Evolutionary conservation across 352 stramenopile genomes (phyloP).

Genomic region (Pythium insidiosum): DNA sequence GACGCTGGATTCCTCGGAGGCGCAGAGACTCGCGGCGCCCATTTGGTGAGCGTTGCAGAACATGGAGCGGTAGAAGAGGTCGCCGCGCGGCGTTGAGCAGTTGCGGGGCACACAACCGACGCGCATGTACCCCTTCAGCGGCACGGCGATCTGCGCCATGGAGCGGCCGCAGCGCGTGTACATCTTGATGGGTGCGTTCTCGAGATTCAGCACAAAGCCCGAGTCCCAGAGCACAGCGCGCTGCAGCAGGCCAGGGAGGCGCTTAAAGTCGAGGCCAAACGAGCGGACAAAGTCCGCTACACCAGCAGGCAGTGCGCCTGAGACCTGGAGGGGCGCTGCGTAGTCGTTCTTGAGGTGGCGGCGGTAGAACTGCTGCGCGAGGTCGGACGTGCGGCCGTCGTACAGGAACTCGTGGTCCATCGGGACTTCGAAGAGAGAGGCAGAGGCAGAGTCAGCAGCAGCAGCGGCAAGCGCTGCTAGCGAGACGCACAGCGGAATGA

Average conservation of each 20-base stretch:
- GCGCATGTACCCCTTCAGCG: slow-evolving; percentile 11
- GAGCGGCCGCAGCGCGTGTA: slow-evolving; percentile 10
- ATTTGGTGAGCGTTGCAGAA: slow-evolving; percentile 20
- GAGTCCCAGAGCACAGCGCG: slow-evolving; percentile 14
- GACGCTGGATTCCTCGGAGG: slow-evolving; percentile 22
- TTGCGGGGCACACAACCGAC: slow-evolving; percentile 15
- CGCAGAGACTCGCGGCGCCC: slow-evolving; percentile 8
- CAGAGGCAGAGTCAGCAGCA: not conserved
- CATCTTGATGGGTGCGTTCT: slow-evolving; percentile 8
- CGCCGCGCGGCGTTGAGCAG: slow-evolving; percentile 19
- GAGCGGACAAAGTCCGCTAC: slow-evolving; percentile 3
- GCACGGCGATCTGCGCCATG: slow-evolving; percentile 16
- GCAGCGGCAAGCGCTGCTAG: not conserved
- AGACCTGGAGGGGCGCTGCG: slow-evolving; percentile 3
- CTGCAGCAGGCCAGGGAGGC: slow-evolving; percentile 15
- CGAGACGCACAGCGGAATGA: too few species aligned
- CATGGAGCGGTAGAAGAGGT: slow-evolving; percentile 14
- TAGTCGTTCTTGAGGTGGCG: slow-evolving; percentile 14
- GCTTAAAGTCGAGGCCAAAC: slow-evolving; percentile 6
- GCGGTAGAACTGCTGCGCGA: slow-evolving; percentile 19
- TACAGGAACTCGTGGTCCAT: slow-evolving; percentile 17
- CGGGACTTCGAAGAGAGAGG: too few species aligned
- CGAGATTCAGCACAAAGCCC: slow-evolving; percentile 10
- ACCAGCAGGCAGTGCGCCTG: slow-evolving; percentile 2
- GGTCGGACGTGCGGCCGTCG: slow-evolving; percentile 17